Evolutionary conservation across 2,329 filamentous ascomycete species (phyloP).

Genomic region (Hypoxylon sp.): DNA sequence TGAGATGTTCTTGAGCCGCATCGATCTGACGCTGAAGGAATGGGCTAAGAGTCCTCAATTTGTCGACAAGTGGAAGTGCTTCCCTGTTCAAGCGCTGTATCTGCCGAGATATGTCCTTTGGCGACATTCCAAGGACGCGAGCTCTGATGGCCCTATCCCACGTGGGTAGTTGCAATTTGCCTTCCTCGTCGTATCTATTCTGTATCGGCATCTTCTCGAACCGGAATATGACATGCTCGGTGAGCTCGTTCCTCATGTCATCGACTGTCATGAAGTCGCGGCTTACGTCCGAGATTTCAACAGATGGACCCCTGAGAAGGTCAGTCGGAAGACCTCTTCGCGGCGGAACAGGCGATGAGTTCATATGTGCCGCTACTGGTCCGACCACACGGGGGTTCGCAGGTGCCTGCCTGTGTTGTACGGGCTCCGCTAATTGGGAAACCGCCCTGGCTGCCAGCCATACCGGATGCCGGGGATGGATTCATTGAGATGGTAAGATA

Average conservation of each 20-base stretch:
- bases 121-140: constrained; percentile 49
- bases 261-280: constrained; percentile 48
- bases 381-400: not conserved
- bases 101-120: constrained; percentile 48
- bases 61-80: constrained; percentile 48
- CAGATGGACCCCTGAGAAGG: constrained; percentile 16
- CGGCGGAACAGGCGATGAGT: not conserved
- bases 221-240: constrained; percentile 52
- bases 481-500: too few species aligned
- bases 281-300: constrained; percentile 50
- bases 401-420: not conserved
- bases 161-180: constrained; percentile 44
- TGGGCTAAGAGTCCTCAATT: constrained; percentile 49
- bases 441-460: constrained; percentile 12
- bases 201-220: constrained; percentile 51
- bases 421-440: constrained; percentile 8
- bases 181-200: constrained; percentile 49
- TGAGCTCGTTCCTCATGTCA: constrained; percentile 51
- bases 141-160: constrained; percentile 52
- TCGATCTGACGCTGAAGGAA: constrained; percentile 55
- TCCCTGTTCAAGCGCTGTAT: constrained; percentile 50
- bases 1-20: constrained; percentile 47
- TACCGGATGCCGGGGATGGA: not conserved
- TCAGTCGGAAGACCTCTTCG: constrained; percentile 12
- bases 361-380: not conserved